Evolutionary conservation across 495 filamentous ascomycete genomes (phyloP).

Genomic region (Beverwykella pulmonaria): DNA sequence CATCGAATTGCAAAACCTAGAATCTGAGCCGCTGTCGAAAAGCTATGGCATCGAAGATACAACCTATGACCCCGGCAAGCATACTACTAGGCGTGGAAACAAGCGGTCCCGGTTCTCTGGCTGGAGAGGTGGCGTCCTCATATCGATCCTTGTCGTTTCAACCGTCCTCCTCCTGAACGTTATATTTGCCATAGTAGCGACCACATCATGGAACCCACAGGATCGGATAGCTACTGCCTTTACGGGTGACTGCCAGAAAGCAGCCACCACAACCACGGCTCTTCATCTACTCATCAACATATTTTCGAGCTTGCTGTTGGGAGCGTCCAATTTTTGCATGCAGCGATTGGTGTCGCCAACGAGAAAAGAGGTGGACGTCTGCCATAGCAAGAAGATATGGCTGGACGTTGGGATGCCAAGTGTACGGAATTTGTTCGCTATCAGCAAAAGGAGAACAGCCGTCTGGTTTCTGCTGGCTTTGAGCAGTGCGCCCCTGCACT

Average conservation of each 20-base stretch:
- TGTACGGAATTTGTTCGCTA: constrained; percentile 21
- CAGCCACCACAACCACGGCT: background rate
- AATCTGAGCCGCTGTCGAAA: constrained; percentile 5
- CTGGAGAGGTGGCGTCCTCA: constrained; percentile 19
- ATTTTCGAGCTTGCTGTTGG: constrained; percentile 22
- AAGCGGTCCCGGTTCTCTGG: constrained; percentile 13
- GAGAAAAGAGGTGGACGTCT: constrained; percentile 16
- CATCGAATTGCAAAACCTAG: constrained; percentile 4
- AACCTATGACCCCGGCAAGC: background rate
- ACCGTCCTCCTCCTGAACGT: constrained; percentile 17
- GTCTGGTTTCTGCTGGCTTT: constrained; percentile 24
- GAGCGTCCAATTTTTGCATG: constrained; percentile 30
- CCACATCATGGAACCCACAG: constrained; percentile 10
- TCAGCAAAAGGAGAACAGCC: background rate
- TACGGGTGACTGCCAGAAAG: background rate
- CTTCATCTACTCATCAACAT: constrained; percentile 25
- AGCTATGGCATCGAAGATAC: constrained; percentile 4
- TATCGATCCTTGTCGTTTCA: background rate
- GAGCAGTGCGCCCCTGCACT: constrained; percentile 26
- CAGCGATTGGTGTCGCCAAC: constrained; percentile 24
- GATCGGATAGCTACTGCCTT: constrained; percentile 14
- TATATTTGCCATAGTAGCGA: constrained; percentile 8
- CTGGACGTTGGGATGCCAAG: constrained; percentile 34
- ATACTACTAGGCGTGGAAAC: background rate
- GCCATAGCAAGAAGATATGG: constrained; percentile 21